Evolutionary conservation across 2,329 filamentous ascomycete species (phyloP).

Genomic region (Madurella mycetomatis): DNA sequence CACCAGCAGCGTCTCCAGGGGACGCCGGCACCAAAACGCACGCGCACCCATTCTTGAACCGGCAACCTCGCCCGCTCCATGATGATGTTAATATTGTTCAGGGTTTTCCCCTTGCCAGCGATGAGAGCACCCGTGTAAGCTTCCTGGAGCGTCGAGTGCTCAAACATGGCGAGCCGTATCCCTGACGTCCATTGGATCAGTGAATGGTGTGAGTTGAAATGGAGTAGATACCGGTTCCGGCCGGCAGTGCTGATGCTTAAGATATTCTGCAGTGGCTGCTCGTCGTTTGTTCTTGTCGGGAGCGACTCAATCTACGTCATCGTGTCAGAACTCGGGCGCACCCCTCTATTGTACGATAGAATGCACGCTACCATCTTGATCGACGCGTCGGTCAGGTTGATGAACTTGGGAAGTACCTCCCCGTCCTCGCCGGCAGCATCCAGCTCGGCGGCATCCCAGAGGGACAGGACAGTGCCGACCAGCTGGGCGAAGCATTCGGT

Average conservation of each 20-base stretch:
- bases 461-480: slow-evolving; percentile 86
- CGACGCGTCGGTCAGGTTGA: slow-evolving; percentile 94
- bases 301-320: slow-evolving; percentile 72
- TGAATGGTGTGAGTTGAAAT: slow-evolving; percentile 93
- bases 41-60: slow-evolving; percentile 89
- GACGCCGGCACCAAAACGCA: slow-evolving; percentile 91
- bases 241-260: slow-evolving; percentile 93
- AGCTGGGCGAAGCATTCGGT: slow-evolving; percentile 96
- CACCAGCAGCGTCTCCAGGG: slow-evolving; percentile 98
- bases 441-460: slow-evolving; percentile 92
- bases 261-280: slow-evolving; percentile 86
- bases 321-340: slow-evolving; percentile 5
- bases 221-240: slow-evolving; percentile 88
- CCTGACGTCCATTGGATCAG: slow-evolving; percentile 93
- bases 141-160: slow-evolving; percentile 89
- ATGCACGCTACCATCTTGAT: slow-evolving; percentile 79
- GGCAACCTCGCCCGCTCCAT: slow-evolving; percentile 75
- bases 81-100: slow-evolving; percentile 88
- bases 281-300: slow-evolving; percentile 70
- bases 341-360: neutral
- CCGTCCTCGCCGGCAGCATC: slow-evolving; percentile 80
- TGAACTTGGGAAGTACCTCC: slow-evolving; percentile 57
- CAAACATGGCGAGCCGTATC: slow-evolving; percentile 89
- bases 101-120: slow-evolving; percentile 80
- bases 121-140: slow-evolving; percentile 95